Conservation (phyloP, 139 green algal species). For the Nannochloris sp. region DNA sequence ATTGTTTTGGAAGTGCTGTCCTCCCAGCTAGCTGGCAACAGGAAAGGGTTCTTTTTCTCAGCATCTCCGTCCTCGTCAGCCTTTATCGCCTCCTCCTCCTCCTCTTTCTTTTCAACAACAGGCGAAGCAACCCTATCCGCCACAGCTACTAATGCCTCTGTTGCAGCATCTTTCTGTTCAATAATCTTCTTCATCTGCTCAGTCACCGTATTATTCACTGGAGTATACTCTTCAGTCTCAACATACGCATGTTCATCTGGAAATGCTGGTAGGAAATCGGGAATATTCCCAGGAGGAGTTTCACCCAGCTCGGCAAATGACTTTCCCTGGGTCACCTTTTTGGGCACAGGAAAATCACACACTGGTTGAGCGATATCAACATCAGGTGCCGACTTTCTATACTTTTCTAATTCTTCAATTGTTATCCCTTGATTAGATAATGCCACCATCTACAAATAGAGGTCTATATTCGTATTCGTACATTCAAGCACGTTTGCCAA, state of each 20-base stretch:
- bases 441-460: constrained; percentile 39
- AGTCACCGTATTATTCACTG: constrained; percentile 26
- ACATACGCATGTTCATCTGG: constrained; percentile 65
- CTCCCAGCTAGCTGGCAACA: constrained; percentile 18
- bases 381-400: constrained; percentile 27
- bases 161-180: not conserved
- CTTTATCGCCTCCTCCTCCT: not conserved
- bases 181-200: not conserved
- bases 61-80: constrained; percentile 8
- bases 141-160: not conserved
- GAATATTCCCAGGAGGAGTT: constrained; percentile 57
- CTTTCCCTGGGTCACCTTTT: constrained; percentile 18
- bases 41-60: constrained; percentile 28
- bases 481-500: not conserved
- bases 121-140: not conserved
- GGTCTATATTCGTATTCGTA: not conserved
- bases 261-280: constrained; percentile 70
- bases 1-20: not conserved
- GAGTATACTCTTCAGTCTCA: constrained; percentile 33
- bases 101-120: not conserved
- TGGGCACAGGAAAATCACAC: constrained; percentile 39
- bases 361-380: constrained; percentile 58
- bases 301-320: constrained; percentile 27
- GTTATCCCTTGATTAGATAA: constrained; percentile 62
- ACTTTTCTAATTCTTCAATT: constrained; percentile 41